Base-by-base conservation (phyloP, 305 asterid species). In the Ajuga reptans region DNA sequence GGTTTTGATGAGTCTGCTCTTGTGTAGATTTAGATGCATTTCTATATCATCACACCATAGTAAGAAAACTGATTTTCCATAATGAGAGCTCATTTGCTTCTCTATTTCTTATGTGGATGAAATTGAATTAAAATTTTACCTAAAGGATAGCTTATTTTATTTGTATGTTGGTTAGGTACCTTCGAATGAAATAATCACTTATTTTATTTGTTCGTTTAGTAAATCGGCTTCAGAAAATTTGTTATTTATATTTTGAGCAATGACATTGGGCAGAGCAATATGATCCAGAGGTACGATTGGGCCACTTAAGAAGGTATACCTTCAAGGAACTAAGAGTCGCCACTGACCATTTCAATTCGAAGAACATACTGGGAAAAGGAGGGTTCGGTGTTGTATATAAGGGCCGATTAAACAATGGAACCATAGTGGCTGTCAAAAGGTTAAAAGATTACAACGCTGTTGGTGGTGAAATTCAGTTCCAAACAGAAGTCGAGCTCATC, bases 391-490 rank as follows among this genome's bases (percentile, higher is more conserved):
- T 93, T 65, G 99, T 94, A 17, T 94, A 87, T 49, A 94, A 87
- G 72, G 98, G 96, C 52, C 77, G 78, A 12, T 75, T 94, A 54
- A 85, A 27, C 74, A 86, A 89, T 66, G 96, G 97, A 31, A 85
- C 95, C 12, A 74, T 86, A 33, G 95, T 94, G 76, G 99, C 99
- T 11, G 96, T 94, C 53, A 94, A 91, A 83, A 80, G 97, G 72
- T 65, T 94, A 75, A 94, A 89, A 55, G 97, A 89, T 63, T 87
- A 85, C 52, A 85, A 82, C 78, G 87, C 91, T 36, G 84, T 79
- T 50, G 97, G 99, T 1, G 92, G 96, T 43, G 99, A 94, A 75
- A 86, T 85, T 57, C 99, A 93, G 79, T 93, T 93, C 67, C 99
- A 87, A 73, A 93, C 96, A 3, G 99, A 93, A 78, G 96, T 93